These are phyloP conservation scores for Syzygium malaccense DNA, from an alignment of 441 rosid species.

Conservation along the genomic window DNA sequence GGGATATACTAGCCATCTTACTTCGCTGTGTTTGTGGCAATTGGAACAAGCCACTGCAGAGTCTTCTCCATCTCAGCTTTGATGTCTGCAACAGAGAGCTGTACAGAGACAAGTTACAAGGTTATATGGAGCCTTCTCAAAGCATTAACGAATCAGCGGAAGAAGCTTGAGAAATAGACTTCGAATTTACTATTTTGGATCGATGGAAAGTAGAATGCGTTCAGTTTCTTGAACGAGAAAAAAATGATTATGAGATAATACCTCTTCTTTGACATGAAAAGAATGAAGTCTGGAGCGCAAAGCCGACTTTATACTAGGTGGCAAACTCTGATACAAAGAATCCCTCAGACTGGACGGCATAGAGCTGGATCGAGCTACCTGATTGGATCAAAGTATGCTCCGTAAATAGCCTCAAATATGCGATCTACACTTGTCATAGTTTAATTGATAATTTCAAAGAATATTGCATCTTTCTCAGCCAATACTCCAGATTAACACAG, in stretches of 20 bases:
- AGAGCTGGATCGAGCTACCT: slow-evolving; percentile 95
- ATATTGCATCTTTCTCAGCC: not conserved
- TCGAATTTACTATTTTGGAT: not conserved
- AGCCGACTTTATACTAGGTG: slow-evolving; percentile 82
- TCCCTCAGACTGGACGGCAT: slow-evolving; percentile 94
- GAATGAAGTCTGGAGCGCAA: slow-evolving; percentile 65
- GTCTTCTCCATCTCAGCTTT: slow-evolving; percentile 81
- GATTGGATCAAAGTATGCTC: slow-evolving; percentile 17
- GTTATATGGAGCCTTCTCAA: not conserved
- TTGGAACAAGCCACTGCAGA: slow-evolving; percentile 72
- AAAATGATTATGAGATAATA: slow-evolving; percentile 9
- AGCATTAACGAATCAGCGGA: not conserved
- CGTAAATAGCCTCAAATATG: not conserved
- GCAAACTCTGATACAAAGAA: slow-evolving; percentile 91
- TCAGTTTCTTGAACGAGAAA: not conserved
- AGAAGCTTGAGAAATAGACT: not conserved
- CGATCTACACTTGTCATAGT: not conserved
- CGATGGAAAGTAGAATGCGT: not conserved
- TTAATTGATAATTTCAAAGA: not conserved
- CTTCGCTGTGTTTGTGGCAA: slow-evolving; percentile 95
- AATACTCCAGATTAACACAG: not conserved
- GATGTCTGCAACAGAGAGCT: slow-evolving; percentile 77
- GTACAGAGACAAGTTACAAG: slow-evolving; percentile 11
- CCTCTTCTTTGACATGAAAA: slow-evolving; percentile 80
- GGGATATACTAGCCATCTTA: slow-evolving; percentile 20